phyloP scores from a whole-genome alignment of 805 yeast species.

The Wickerhamiella hasegawae region DNA sequence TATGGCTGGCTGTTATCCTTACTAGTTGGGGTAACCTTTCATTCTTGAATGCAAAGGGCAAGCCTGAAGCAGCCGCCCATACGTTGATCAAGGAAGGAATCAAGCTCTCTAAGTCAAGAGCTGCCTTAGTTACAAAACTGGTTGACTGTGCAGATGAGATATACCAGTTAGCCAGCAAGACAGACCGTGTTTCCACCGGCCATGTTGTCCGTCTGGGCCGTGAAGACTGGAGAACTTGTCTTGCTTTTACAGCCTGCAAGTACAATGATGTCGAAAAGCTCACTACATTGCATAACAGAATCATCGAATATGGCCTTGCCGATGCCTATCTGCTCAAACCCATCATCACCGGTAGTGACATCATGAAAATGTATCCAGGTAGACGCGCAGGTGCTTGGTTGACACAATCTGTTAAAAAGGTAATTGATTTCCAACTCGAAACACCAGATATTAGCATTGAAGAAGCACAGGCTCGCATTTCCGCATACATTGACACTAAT shows the following conservation, averaged over 20 bases:
- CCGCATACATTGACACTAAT: not conserved
- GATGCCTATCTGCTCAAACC: constrained; percentile 41
- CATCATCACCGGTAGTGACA: constrained; percentile 52
- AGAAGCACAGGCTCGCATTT: not conserved
- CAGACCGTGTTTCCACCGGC: constrained; percentile 35
- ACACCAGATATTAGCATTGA: not conserved
- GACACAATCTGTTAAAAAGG: constrained; percentile 18
- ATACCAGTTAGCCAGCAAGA: not conserved
- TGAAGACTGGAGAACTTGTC: constrained; percentile 31
- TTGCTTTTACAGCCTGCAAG: constrained; percentile 22
- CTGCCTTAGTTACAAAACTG: constrained; percentile 33
- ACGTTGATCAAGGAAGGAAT: constrained; percentile 52
- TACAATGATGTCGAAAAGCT: constrained; percentile 22
- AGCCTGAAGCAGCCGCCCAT: constrained; percentile 27
- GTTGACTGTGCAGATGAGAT: constrained; percentile 19
- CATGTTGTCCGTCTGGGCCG: constrained; percentile 37
- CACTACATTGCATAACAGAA: constrained; percentile 12
- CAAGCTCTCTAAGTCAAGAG: constrained; percentile 42
- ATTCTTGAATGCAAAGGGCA: constrained; percentile 26
- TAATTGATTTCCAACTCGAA: not conserved
- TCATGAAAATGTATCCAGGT: constrained; percentile 30
- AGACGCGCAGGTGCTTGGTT: constrained; percentile 84
- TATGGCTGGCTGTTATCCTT: constrained; percentile 37
- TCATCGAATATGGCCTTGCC: constrained; percentile 24
- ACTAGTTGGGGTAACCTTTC: constrained; percentile 31